Percentiles rank a stretch among this genome's conserved stretches.
Conservation (phyloP, 805 yeast genomes). For the Myxozyma vanderwaltii region DNA sequence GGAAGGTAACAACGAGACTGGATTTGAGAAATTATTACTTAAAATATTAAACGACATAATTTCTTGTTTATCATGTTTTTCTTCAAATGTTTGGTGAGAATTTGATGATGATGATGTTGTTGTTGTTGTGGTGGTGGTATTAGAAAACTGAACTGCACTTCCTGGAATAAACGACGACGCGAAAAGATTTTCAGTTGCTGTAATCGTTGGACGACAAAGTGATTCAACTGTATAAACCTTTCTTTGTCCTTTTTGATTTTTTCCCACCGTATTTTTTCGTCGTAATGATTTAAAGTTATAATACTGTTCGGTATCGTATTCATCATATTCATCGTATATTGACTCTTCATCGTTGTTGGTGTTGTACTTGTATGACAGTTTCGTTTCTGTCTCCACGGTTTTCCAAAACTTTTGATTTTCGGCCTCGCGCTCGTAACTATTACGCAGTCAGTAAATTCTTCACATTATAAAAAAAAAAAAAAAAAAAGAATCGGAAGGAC, state of each 20-base stretch:
- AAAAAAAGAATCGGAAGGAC: constrained; percentile 8
- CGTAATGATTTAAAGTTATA: neutral
- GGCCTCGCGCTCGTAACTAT: constrained; percentile 1
- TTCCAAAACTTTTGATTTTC: constrained; percentile 1
- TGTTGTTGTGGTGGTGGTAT: too few relatives aligned
- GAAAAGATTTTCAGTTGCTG: neutral
- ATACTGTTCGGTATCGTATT: neutral
- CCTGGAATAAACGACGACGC: constrained; percentile 15
- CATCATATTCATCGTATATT: neutral
- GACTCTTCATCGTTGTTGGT: too few relatives aligned
- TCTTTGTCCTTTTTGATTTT: neutral
- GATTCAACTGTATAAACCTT: neutral
- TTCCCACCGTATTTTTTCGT: neutral
- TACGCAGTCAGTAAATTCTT: neutral
- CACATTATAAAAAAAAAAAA: neutral
- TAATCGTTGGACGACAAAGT: neutral
- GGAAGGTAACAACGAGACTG: neutral
- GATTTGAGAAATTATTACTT: neutral
- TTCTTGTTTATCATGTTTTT: neutral
- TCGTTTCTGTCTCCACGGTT: constrained; percentile 6
- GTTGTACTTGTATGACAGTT: neutral
- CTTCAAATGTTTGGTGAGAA: neutral
- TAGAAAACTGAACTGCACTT: neutral
- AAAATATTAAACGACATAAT: constrained; percentile 11
- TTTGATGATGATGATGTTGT: too few relatives aligned